Conservation (phyloP, 2,329 filamentous ascomycete species). For the Phaeosphaeria sp. region DNA sequence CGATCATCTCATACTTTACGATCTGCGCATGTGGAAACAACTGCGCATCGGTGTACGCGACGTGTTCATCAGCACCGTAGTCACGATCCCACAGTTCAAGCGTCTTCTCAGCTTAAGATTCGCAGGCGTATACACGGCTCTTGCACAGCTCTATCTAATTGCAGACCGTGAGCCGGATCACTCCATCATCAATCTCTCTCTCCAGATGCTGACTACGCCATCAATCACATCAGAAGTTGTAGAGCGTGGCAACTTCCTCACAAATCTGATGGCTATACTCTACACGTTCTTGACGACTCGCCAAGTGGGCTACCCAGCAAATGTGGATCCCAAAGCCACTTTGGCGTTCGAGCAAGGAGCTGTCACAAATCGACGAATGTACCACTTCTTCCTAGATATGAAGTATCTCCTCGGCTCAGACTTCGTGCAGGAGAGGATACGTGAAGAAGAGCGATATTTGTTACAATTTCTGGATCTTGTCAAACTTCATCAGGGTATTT, state of each 20-base stretch:
- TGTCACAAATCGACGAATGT: slow-evolving; percentile 92
- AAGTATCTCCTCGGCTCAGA: slow-evolving; percentile 88
- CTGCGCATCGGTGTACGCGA: slow-evolving; percentile 88
- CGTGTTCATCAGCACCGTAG: slow-evolving; percentile 94
- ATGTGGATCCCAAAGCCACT: slow-evolving; percentile 84
- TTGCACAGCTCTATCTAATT: slow-evolving; percentile 94
- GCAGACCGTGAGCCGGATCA: slow-evolving; percentile 96
- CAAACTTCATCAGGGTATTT: slow-evolving; percentile 96
- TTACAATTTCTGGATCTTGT: slow-evolving; percentile 95
- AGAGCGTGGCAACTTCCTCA: slow-evolving; percentile 92
- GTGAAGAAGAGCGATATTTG: slow-evolving; percentile 84
- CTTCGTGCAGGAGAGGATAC: slow-evolving; percentile 84
- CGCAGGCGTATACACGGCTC: slow-evolving; percentile 88
- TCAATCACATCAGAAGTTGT: slow-evolving; percentile 97
- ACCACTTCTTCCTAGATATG: slow-evolving; percentile 96
- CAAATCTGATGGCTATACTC: slow-evolving; percentile 91
- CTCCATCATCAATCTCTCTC: slow-evolving; percentile 95
- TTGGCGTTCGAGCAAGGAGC: slow-evolving; percentile 93
- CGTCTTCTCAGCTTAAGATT: slow-evolving; percentile 91
- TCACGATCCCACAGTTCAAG: slow-evolving; percentile 96
- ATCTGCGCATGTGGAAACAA: slow-evolving; percentile 96
- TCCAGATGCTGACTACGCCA: slow-evolving; percentile 95
- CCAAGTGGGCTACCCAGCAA: slow-evolving; percentile 92
- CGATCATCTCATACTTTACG: slow-evolving; percentile 94
- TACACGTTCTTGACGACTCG: slow-evolving; percentile 97